Percentiles rank a stretch among this genome's conserved stretches.
These are phyloP conservation scores for Silybum marianum DNA, from an alignment of 129 eudicot species.

Conservation along the genomic window DNA sequence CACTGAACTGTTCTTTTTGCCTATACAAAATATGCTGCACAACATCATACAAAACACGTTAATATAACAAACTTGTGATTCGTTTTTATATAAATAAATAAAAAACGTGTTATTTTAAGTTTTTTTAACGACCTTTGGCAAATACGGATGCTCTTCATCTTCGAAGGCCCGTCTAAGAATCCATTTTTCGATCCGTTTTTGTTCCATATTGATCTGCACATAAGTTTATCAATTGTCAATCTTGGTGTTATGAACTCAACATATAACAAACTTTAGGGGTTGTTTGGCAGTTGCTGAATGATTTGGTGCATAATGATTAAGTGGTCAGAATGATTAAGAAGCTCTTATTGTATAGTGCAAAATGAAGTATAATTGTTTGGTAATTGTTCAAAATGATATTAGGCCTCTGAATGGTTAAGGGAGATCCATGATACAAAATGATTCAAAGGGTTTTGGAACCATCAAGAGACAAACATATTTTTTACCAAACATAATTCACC, in stretches of 20 bases:
- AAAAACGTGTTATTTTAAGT: not conserved
- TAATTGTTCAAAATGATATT: no score
- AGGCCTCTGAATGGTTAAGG: no score
- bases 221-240: not conserved
- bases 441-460: no score
- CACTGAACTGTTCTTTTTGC: slow-evolving; percentile 97
- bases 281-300: no score
- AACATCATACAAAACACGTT: slow-evolving; percentile 7
- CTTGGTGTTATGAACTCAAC: not conserved
- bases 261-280: not conserved
- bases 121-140: slow-evolving; percentile 67
- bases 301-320: no score
- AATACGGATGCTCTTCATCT: slow-evolving; percentile 71
- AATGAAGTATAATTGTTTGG: no score
- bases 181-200: slow-evolving; percentile 78
- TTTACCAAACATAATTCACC: no score
- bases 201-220: slow-evolving; percentile 56
- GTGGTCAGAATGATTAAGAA: no score
- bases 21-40: slow-evolving; percentile 93
- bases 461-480: no score
- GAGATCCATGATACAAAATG: no score
- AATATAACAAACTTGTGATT: not conserved
- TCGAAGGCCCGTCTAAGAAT: slow-evolving; percentile 78
- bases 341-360: no score
- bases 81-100: not conserved